Percentiles rank a stretch among this genome's conserved stretches.
Evolutionary conservation across 2,329 filamentous ascomycete species (phyloP).

Genomic region (Botrytis aclada): DNA sequence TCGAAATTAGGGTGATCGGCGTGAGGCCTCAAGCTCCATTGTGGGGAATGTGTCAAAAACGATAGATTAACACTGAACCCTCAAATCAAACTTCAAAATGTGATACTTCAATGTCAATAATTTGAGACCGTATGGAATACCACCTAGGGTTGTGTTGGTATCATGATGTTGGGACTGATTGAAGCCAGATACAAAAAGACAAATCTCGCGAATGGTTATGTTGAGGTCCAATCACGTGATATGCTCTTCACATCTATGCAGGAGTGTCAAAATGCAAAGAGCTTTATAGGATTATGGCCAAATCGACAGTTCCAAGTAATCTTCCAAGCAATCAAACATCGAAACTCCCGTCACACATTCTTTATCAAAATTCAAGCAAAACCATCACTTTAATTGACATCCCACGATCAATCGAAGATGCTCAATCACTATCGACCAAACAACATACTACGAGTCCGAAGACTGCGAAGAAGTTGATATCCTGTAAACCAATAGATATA

Average conservation of each 20-base stretch:
- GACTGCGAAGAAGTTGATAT: conserved; percentile 35
- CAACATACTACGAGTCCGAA: conserved; percentile 23
- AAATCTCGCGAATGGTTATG: background rate
- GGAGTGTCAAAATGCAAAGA: background rate
- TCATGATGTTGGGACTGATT: background rate
- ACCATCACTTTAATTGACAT: conserved; percentile 52
- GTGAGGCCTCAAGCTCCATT: background rate
- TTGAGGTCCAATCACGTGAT: background rate
- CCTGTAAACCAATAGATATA: conserved; percentile 40
- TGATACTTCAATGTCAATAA: background rate
- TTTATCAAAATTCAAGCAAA: background rate
- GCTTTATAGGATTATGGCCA: background rate
- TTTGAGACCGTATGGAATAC: background rate
- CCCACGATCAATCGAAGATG: conserved; percentile 64
- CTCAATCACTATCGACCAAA: conserved; percentile 44
- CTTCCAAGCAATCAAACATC: background rate
- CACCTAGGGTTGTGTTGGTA: background rate
- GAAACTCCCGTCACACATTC: background rate
- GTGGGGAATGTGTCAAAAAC: background rate
- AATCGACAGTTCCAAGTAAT: background rate
- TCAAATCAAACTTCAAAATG: background rate
- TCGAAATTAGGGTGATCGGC: background rate
- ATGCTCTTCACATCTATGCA: background rate
- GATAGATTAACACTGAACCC: background rate
- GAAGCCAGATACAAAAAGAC: background rate